phyloP scores from a whole-genome alignment of 768 basidiomycete genomes.

The Tephrocybe sp. region DNA sequence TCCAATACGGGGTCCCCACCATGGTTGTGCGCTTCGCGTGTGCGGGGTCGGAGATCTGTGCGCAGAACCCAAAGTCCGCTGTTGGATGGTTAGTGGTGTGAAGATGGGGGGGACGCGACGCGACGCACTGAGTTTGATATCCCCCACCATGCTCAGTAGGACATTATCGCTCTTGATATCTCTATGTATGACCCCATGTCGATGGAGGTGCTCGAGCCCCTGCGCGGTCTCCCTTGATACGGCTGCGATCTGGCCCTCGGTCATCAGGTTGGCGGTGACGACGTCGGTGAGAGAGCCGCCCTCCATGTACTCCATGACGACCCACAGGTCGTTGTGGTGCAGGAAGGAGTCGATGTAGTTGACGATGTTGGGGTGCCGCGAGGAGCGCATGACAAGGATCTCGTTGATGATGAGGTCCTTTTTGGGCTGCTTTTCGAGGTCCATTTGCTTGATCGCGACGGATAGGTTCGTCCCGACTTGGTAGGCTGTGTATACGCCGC shows the following conservation, averaged over 20 bases:
- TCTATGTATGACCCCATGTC: conserved; percentile 96
- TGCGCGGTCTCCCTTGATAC: conserved; percentile 92
- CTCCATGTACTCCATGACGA: conserved; percentile 99
- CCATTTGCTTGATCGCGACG: conserved; percentile 99
- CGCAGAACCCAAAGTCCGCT: conserved; percentile 99
- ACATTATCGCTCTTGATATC: conserved; percentile 99
- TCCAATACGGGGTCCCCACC: conserved; percentile 99
- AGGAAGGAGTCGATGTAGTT: conserved; percentile 99
- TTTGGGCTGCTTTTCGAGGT: conserved; percentile 99
- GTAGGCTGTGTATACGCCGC: conserved; percentile 97
- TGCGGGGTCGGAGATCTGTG: conserved; percentile 89
- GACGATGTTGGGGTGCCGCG: conserved; percentile 97
- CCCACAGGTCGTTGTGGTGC: conserved; percentile 98
- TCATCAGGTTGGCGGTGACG: conserved; percentile 95
- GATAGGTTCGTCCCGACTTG: conserved; percentile 93
- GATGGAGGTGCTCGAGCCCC: conserved; percentile 92
- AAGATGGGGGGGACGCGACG: background rate
- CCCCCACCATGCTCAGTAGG: conserved; percentile 86
- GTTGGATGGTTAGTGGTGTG: conserved; percentile 3
- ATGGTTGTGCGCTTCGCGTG: conserved; percentile 94
- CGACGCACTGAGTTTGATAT: conserved; percentile 94
- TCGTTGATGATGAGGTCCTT: conserved; percentile 99
- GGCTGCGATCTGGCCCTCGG: conserved; percentile 97
- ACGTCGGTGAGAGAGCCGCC: conserved; percentile 94
- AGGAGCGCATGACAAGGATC: conserved; percentile 97